Percentiles rank a stretch among this genome's conserved stretches.
phyloP scores from a whole-genome alignment of 805 yeast genomes.

The Tetrapisispora fleetii region DNA sequence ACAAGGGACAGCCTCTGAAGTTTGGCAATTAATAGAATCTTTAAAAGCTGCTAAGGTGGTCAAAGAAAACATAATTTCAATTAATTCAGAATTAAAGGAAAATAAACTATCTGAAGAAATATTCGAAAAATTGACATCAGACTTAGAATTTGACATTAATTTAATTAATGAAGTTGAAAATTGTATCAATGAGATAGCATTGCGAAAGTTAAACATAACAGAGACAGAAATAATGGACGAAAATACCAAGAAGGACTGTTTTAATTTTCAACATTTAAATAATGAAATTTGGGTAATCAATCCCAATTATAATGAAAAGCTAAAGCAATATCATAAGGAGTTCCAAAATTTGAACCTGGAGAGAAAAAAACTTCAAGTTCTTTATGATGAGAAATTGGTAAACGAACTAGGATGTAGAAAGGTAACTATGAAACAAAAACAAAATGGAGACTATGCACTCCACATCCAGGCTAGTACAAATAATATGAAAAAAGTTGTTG shows the following conservation, averaged over 20 bases:
- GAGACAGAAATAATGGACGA: not conserved
- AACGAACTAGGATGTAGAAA: constrained; percentile 21
- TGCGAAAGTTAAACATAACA: not conserved
- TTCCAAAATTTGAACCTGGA: constrained; percentile 21
- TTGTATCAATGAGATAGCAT: constrained; percentile 35
- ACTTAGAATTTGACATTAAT: constrained; percentile 32
- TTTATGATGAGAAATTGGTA: constrained; percentile 25
- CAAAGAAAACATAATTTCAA: not conserved
- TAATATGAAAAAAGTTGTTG: constrained; percentile 14
- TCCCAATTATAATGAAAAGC: constrained; percentile 24
- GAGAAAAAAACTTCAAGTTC: constrained; percentile 22
- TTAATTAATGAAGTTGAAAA: constrained; percentile 36
- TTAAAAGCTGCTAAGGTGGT: constrained; percentile 31
- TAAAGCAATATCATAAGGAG: constrained; percentile 30
- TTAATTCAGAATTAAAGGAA: not conserved
- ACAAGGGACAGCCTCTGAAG: constrained; percentile 36
- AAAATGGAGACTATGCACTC: constrained; percentile 38
- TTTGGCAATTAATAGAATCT: constrained; percentile 36
- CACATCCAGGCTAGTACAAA: constrained; percentile 36
- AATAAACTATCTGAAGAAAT: constrained; percentile 11
- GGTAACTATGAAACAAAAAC: constrained; percentile 33
- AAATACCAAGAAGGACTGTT: not conserved
- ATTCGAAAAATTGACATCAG: constrained; percentile 18
- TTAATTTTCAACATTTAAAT: too few relatives aligned
- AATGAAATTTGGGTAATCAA: constrained; percentile 29